Conservation (phyloP, 2,329 filamentous ascomycete species). For the Hypoxylon sp. region DNA sequence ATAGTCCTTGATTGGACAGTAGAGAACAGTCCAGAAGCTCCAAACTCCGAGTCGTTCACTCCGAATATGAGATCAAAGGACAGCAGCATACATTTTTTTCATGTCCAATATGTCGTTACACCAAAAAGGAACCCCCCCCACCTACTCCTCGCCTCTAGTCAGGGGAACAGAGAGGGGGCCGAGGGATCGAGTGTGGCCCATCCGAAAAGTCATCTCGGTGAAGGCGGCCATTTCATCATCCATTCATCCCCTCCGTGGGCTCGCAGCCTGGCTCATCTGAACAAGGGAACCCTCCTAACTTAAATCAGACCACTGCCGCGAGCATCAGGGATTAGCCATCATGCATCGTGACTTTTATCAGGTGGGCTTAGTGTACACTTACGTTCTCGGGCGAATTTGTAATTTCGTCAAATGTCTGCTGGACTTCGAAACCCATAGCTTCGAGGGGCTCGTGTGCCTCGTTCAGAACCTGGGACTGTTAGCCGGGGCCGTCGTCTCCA, state of each 20-base stretch:
- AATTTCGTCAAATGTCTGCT: slow-evolving; percentile 47
- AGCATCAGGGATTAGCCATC: slow-evolving; percentile 25
- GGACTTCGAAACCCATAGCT: slow-evolving; percentile 46
- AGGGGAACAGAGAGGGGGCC: slow-evolving; percentile 5
- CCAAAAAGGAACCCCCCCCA: slow-evolving; percentile 17
- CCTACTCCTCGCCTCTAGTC: slow-evolving; percentile 7
- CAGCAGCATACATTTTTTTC: slow-evolving; percentile 2
- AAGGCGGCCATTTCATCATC: slow-evolving; percentile 15
- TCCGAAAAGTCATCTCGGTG: slow-evolving; percentile 17
- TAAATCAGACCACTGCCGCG: slow-evolving; percentile 41
- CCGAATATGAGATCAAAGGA: slow-evolving; percentile 28
- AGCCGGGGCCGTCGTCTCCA: slow-evolving; percentile 23
- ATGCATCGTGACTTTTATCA: slow-evolving; percentile 1
- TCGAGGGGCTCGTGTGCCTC: slow-evolving; percentile 44
- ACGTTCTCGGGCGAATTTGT: slow-evolving; percentile 47
- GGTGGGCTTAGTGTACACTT: slow-evolving; percentile 29
- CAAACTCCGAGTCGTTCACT: slow-evolving; percentile 25
- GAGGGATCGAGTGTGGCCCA: too few relatives aligned
- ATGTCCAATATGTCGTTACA: slow-evolving; percentile 16
- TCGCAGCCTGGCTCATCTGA: background rate
- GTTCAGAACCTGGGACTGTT: slow-evolving; percentile 43
- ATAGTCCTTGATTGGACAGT: slow-evolving; percentile 29
- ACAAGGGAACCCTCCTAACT: slow-evolving; percentile 19
- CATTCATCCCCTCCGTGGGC: slow-evolving; percentile 14
- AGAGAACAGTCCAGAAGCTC: slow-evolving; percentile 5